Evolutionary conservation across 306 rosid species (phyloP), one percentile per base, ranked within the genome.

Genomic region (Rosa lucieae): DNA sequence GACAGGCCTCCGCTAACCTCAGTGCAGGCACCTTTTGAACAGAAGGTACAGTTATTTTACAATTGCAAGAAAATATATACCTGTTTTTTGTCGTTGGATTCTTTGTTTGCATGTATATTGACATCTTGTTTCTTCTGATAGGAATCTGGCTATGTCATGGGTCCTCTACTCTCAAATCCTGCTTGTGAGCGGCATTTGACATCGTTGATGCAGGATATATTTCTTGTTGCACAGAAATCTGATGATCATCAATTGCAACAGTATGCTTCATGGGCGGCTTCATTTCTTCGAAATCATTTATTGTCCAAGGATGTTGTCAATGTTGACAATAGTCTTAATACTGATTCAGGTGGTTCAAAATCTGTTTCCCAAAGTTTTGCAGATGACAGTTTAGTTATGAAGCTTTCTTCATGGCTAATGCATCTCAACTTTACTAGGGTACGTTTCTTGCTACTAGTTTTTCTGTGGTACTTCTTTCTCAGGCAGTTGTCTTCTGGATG

Each of bases 211-310:
- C 99, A 95, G 85, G 99, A 95, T 78, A 80, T 95, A 83, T 95
- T 90, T 91, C 98, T 92, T 44, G 90, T 95, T 80, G 98, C 99
- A 11, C 95, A 92, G 84, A 90, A 85, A 82, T 88, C 97, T 77
- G 90, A 91, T 86, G 91, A 84, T 81, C 92, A 79, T 81, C 88
- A 91, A 77, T 85, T 91, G 72, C 95, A 87, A 79, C 96, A 92
- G 69, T 85, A 85, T 91, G 97, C 98, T 76, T 88, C 98, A 70
- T 95, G 99, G 99, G 89, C 86, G 17, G 92, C 89, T 26, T 82
- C 93, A 51, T 89, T 92, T 85, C 97, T 95, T 71, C 87, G 89
- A 72, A 88, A 89, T 68, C 85, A 83, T 85, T 79, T 95, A 65
- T 87, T 85, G 89, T 89, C 92, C 67, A 91, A 87, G 84, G 90